Percentiles rank a stretch among this genome's conserved stretches.
Conservation (phyloP, 2,329 filamentous ascomycete species). For the Stachybotrys chlorohalonatus region DNA sequence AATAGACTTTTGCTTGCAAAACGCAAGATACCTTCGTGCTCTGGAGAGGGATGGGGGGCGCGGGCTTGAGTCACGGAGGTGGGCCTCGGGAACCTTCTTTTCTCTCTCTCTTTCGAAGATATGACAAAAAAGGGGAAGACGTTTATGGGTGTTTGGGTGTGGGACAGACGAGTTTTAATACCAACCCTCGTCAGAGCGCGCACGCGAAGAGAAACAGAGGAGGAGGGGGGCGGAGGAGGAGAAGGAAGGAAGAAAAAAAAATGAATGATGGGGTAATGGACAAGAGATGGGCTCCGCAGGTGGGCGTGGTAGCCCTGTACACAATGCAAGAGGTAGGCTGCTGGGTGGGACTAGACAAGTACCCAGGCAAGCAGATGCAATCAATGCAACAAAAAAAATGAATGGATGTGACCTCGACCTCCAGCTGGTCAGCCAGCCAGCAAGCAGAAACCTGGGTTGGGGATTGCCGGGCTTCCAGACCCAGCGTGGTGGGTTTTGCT, state of each 20-base stretch:
- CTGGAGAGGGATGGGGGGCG: too few relatives aligned
- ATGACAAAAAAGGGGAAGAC: conserved; percentile 11
- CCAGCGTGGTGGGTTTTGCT: neutral
- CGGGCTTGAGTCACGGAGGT: neutral
- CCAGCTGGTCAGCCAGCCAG: neutral
- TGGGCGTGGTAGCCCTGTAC: neutral
- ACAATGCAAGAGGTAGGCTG: neutral
- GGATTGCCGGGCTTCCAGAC: neutral
- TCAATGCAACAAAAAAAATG: neutral
- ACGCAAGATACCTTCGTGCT: neutral
- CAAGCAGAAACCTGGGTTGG: neutral
- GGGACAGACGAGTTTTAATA: conserved; percentile 23
- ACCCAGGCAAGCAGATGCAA: neutral
- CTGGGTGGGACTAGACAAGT: neutral
- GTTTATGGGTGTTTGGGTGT: conserved; percentile 7
- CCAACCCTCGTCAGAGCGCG: conserved; percentile 7
- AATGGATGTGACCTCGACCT: neutral
- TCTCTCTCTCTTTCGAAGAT: neutral
- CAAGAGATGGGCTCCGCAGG: conserved; percentile 3
- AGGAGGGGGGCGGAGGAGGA: neutral
- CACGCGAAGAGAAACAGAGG: neutral
- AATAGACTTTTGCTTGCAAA: neutral
- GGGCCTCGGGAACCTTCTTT: conserved; percentile 11
- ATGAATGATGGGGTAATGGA: conserved; percentile 19
- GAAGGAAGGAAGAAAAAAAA: conserved; percentile 3